phyloP scores from a whole-genome alignment of 164 flowering plant genomes.

The Magnolia sinica region DNA sequence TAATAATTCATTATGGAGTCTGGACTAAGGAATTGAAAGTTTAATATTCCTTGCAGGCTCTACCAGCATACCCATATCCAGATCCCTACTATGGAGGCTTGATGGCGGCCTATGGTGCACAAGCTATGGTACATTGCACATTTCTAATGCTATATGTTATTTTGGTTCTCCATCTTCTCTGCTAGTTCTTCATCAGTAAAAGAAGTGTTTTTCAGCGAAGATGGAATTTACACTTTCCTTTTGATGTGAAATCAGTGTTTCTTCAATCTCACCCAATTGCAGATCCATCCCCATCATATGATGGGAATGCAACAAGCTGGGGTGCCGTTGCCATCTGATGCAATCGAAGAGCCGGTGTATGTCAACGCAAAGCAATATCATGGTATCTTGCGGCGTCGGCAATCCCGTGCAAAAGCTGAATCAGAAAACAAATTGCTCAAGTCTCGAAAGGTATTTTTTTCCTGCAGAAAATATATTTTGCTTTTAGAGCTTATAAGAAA shows the following conservation, averaged over 20 bases:
- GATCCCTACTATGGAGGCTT: constrained; percentile 90
- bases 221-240: not conserved
- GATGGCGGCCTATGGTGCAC: constrained; percentile 82
- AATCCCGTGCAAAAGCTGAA: constrained; percentile 82
- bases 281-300: constrained; percentile 65
- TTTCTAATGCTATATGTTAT: not conserved
- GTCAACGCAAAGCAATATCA: constrained; percentile 87
- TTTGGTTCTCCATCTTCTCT: not conserved
- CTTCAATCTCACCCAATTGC: constrained; percentile 13
- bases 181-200: not conserved
- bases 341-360: constrained; percentile 80
- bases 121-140: constrained; percentile 59
- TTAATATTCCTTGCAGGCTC: constrained; percentile 43
- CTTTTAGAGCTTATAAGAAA: not conserved
- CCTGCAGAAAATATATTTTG: not conserved
- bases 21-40: not conserved
- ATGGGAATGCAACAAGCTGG: constrained; percentile 73
- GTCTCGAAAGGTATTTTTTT: constrained; percentile 52
- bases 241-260: not conserved
- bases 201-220: not conserved
- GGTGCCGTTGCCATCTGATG: constrained; percentile 72
- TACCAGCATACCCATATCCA: constrained; percentile 73
- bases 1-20: not conserved
- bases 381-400: constrained; percentile 74
- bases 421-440: constrained; percentile 58